These are phyloP conservation scores for Clavispora carvajalis DNA, from an alignment of 805 yeast genomes.

Conservation along the genomic window DNA sequence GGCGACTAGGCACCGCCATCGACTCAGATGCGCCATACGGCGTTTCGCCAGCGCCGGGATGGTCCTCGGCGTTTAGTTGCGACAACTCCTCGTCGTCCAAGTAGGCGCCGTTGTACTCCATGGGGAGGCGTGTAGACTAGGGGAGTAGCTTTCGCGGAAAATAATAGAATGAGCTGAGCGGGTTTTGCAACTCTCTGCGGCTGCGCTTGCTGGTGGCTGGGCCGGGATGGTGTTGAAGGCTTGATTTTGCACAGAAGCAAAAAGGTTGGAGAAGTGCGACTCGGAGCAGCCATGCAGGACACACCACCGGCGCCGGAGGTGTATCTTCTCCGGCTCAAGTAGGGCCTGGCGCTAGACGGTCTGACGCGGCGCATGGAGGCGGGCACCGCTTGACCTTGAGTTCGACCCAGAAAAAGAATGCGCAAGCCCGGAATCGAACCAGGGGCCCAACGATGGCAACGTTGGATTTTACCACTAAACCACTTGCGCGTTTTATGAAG, in stretches of 20 bases:
- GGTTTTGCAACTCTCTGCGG: no score
- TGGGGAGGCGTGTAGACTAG: not conserved
- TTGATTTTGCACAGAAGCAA: not conserved
- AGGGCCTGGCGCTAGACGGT: no score
- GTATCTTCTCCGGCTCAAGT: not conserved
- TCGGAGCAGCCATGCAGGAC: not conserved
- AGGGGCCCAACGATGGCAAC: conserved; percentile 19
- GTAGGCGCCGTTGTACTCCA: conserved; percentile 25
- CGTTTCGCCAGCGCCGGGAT: conserved; percentile 15
- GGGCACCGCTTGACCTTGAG: not conserved
- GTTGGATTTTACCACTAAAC: conserved; percentile 17
- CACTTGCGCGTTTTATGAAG: conserved; percentile 10
- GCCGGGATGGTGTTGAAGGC: not conserved
- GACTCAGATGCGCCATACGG: conserved; percentile 3
- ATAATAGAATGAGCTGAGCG: not conserved
- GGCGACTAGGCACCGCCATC: not conserved
- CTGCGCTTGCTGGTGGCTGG: no score
- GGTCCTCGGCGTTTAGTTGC: conserved; percentile 14
- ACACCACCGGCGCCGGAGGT: not conserved
- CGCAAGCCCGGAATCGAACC: conserved; percentile 19
- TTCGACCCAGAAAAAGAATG: conserved; percentile 3
- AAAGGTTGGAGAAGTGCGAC: not conserved
- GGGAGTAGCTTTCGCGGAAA: not conserved
- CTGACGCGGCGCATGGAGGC: not conserved
- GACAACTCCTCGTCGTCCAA: conserved; percentile 25